phyloP scores from a whole-genome alignment of 768 basidiomycete species.

The Macrolepiota fuliginosa region DNA sequence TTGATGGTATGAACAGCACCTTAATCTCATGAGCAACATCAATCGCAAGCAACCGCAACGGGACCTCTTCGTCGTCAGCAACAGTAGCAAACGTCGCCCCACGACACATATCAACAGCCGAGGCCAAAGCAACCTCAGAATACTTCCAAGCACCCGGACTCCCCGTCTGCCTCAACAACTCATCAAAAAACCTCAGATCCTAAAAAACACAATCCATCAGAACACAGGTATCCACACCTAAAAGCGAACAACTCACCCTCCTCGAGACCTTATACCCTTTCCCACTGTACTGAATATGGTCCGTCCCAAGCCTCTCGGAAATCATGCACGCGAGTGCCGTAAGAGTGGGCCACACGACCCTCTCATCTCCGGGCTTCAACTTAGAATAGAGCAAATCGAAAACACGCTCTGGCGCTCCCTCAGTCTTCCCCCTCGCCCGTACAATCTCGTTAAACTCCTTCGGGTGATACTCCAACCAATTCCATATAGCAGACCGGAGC shows the following conservation, averaged over 20 bases:
- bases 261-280: constrained; percentile 29
- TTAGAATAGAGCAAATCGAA: constrained; percentile 75
- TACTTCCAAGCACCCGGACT: constrained; percentile 46
- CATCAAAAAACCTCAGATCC: constrained; percentile 63
- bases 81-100: constrained; percentile 51
- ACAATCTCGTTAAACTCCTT: constrained; percentile 76
- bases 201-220: constrained; percentile 16
- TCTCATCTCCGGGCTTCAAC: constrained; percentile 44
- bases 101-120: constrained; percentile 75
- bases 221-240: background rate
- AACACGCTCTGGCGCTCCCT: constrained; percentile 82
- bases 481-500: constrained; percentile 82
- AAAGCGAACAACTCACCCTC: constrained; percentile 29
- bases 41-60: constrained; percentile 60
- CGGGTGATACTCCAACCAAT: constrained; percentile 82
- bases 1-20: constrained; percentile 34
- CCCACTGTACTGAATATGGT: constrained; percentile 21
- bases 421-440: constrained; percentile 58
- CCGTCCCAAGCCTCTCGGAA: constrained; percentile 65
- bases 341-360: constrained; percentile 76
- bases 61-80: constrained; percentile 50
- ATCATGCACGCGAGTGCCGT: constrained; percentile 72
- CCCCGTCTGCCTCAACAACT: constrained; percentile 56
- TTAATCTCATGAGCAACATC: constrained; percentile 83
- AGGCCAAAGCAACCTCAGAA: constrained; percentile 66